Base-by-base conservation (phyloP, 2,329 filamentous ascomycete species). In the Diaporthe citri region DNA sequence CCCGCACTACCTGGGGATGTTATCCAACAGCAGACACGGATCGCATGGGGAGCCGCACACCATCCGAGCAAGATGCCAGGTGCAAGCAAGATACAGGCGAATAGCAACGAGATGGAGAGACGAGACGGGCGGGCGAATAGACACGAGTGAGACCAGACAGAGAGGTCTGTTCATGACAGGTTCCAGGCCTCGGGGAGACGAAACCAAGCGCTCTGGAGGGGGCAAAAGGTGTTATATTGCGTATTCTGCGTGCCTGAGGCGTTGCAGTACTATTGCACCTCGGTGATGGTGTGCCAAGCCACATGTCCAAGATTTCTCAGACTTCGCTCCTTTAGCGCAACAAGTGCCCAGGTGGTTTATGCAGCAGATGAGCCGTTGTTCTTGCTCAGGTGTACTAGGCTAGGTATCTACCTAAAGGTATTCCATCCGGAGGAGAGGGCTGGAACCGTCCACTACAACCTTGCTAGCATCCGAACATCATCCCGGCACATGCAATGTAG, bases 201-300 rank as follows among this genome's bases (percentile, higher is more conserved):
- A 55, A 55, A 41, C 48, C n/a, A 52, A 36, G 28, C 12, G 9
- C 20, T 66, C 62, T n/a, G n/a, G 34, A 46, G 48, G 48, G 64
- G 64, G n/a, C 10, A 52, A 8, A 55, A 41, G 46, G n/a, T 25
- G 34, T 69, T 69, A 28, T 69, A 55, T 41, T 36, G 34, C 15
- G 46, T 52, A 31, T 15, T 31, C 46, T 52, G 34, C 31, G 31
- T 51, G 43, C 62, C 31, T 34, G 25, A 13, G 22, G 28, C 25
- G 28, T 25, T 46, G 55, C 55, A 55, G 52, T 31, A 10, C 46
- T 13, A 51, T 22, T 55, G 64, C 64, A 36, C n/a, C 31, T 39
- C 15, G 48, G 34, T 36, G 48, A 69, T 69, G 64, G 48, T 41
- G 64, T 69, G 64, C 64, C 64, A 69, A 69, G 64, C 64, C 64